Percentiles rank a stretch among this genome's conserved stretches.
Conservation (phyloP, 768 basidiomycete genomes). For the Asterophora parasitica region DNA sequence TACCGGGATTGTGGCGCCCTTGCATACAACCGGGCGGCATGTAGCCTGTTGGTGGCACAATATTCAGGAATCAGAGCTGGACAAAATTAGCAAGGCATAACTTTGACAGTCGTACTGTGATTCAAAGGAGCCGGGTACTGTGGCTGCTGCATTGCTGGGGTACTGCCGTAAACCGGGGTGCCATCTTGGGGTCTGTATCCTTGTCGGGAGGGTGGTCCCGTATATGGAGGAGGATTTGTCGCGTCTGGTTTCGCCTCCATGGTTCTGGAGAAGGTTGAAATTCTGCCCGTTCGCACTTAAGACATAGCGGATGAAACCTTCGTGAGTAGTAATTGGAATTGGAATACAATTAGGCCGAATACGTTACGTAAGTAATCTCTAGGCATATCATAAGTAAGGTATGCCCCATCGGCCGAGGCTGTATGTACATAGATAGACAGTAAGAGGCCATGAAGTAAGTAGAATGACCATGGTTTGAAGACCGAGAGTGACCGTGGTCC, state of each 20-base stretch:
- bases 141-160: conserved; percentile 6
- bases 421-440: too few species aligned
- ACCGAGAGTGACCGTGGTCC: too few species aligned
- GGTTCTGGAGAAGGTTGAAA: neutral
- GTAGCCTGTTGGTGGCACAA: conserved; percentile 9
- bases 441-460: too few species aligned
- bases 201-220: neutral
- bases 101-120: conserved; percentile 2
- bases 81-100: neutral
- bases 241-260: conserved; percentile 11
- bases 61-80: neutral
- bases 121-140: conserved; percentile 6
- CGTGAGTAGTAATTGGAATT: too few species aligned
- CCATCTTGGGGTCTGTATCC: neutral
- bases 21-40: conserved; percentile 19
- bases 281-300: neutral
- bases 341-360: neutral
- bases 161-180: neutral
- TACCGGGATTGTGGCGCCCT: conserved; percentile 19
- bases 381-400: too few species aligned
- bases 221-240: conserved; percentile 7
- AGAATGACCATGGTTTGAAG: too few species aligned
- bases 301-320: conserved; percentile 1
- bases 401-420: too few species aligned
- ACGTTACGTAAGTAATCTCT: neutral